Base-by-base conservation (phyloP, 2,329 filamentous ascomycete genomes). In the Ilyonectria robusta region DNA sequence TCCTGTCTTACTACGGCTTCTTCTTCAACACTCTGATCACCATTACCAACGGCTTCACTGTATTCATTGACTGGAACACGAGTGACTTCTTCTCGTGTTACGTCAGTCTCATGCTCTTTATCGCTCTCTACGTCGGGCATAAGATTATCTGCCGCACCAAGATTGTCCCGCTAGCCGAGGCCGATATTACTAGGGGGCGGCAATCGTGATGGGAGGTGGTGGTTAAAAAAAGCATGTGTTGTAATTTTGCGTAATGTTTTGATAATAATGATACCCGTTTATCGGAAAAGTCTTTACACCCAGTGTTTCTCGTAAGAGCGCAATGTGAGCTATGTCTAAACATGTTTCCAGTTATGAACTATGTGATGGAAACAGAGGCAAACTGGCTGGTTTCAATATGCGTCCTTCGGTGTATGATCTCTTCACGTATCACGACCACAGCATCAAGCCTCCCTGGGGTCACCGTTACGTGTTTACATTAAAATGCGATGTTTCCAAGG, bases 41-140 rank as follows among this genome's bases (percentile, higher is more conserved):
- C 58, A 66, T 93, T 23, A 93, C 91, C 0, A 90, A 90, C 75
- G 92, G 91, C 4, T 93, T 93, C 79, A 89, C 89, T 10, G 85
- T 87, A 6, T 93, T 92, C 76, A 89, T 93, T 46, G 71, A 84
- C 8, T 93, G 91, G 88, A 83, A 81, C 73, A 86, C 86, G 6
- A 83, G 83, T 59, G 81, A 85, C 50, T 93, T 93, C 73, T 92
- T 93, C 68, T 85, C 88, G 3, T 84, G 86, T 13, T 93, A 93
- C 72, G 77, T 92, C 71, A 91, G 89, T 69, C 75, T 93, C 64
- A 88, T 92, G 29, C 76, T 93, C 3, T 93, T 92, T 72, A 74
- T 86, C 3, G 84, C 87, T 4, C 78, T 92, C 13, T 91, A 87
- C 71, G 60, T 86, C 1, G 89, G 87, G 2, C 91, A 92, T 81